Base-by-base conservation (phyloP, 2,329 filamentous ascomycete genomes). In the Gaeumannomyces sp. region DNA sequence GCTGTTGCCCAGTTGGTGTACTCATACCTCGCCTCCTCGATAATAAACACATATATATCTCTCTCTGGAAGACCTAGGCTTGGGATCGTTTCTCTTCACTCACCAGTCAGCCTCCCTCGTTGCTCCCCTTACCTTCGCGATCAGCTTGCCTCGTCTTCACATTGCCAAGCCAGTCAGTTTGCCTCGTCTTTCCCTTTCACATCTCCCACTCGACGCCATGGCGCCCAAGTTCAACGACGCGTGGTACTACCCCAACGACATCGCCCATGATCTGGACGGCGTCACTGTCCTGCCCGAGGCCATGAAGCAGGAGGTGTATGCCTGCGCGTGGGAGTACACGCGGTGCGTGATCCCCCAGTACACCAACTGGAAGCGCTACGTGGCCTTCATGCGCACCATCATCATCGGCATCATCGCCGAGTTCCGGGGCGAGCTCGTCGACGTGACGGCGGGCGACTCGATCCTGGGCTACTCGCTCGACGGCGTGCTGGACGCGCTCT, bases 251-350 rank as follows among this genome's bases (percentile, higher is more conserved):
- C 66, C 65, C 2, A 27, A 38, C 14, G 67, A 69, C 8, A 65
- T 69, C 7, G 65, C 61, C 29, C 62, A 61, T 35, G 65, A 69
- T 45, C 31, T 65, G 29, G 50, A 67, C 3, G 60, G 35, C 14
- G 4, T 61, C 16, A 60, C 64, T 2, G 50, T n/a, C 3, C 58
- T 69, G 14, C 59, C 63, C 1, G 58, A 68, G 28, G 25, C 58
- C 16, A 31, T 66, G 50, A 66, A 68, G 28, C 31, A 63, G 6
- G 70, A 73, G 60, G 60, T 65, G 2, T 59, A 70, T 8, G 69
- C 68, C 11, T 69, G 65, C 14, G 70, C 70, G 0, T 73, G 69
- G 68, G 70, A 72, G 64, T 73, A 73, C 57, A 65, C 68, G 2
- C 61, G 70, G 25, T 69, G 67, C 57, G 68, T 72, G 1, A 71